Conservation (phyloP, 2,329 filamentous ascomycete genomes). For the Penicillium thymicola region DNA sequence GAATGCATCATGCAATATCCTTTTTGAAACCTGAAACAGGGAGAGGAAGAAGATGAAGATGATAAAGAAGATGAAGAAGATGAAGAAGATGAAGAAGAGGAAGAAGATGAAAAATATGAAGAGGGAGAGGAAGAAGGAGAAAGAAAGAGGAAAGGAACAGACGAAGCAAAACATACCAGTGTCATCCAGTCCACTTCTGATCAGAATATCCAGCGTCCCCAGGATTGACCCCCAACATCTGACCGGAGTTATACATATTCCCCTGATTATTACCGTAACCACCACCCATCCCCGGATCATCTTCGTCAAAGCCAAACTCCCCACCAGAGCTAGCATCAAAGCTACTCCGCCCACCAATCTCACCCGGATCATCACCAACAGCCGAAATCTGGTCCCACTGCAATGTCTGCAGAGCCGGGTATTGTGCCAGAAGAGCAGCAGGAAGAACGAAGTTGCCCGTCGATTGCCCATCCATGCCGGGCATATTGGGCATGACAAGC, state of each 20-base stretch:
- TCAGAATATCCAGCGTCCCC: slow-evolving; percentile 27
- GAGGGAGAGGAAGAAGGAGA: too few relatives aligned
- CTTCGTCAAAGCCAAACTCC: slow-evolving; percentile 44
- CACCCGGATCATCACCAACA: slow-evolving; percentile 55
- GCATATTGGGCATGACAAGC: slow-evolving; percentile 62
- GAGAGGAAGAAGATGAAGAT: neutral
- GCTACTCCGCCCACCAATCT: slow-evolving; percentile 63
- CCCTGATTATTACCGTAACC: slow-evolving; percentile 34
- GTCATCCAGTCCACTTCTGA: slow-evolving; percentile 30
- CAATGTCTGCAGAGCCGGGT: slow-evolving; percentile 85
- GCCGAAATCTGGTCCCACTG: slow-evolving; percentile 76
- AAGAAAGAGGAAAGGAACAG: neutral
- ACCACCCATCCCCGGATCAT: slow-evolving; percentile 39
- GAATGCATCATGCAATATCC: slow-evolving; percentile 1
- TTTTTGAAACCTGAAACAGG: neutral
- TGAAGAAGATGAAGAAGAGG: too few relatives aligned
- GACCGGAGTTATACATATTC: slow-evolving; percentile 30
- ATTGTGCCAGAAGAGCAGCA: slow-evolving; percentile 82
- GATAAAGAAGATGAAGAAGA: neutral
- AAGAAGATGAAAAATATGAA: neutral
- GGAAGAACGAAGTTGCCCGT: slow-evolving; percentile 69
- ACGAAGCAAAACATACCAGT: neutral
- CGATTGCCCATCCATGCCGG: slow-evolving; percentile 57
- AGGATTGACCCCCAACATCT: slow-evolving; percentile 29
- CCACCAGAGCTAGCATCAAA: slow-evolving; percentile 46